Base-by-base conservation (phyloP, 2,329 filamentous ascomycete species). In the Ascosphaera aggregata region DNA sequence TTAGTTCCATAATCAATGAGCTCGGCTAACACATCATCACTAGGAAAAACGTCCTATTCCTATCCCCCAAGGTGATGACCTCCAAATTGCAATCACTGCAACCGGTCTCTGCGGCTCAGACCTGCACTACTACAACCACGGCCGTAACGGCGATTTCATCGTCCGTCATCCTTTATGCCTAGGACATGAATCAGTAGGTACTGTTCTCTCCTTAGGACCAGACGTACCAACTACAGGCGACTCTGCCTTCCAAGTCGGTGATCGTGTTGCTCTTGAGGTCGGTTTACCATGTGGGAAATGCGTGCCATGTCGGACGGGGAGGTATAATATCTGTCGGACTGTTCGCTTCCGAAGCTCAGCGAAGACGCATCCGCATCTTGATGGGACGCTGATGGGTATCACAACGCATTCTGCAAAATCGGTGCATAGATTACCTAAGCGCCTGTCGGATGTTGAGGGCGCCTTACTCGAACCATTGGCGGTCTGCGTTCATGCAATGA, bases 221-320 rank as follows among this genome's bases (percentile, higher is more conserved):
- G 62, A 61, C 9, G 76, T 82, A 4, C 71, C 61, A 34, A 15
- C 40, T n/a, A n/a, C n/a, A n/a, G n/a, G n/a, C n/a, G n/a, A n/a
- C 16, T 15, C 20, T 45, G 59, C 57, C 22, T 69, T 92, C 44
- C 61, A 69, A 47, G 53, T 66, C 9, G 85, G 85, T 42, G 85
- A 94, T 60, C 75, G 80, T 48, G 77, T 94, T 16, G 84, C 86
- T n/a, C 64, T 95, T 34, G 86, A 95, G 65, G 86, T 91, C 11
- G 86, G 86, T 38, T 69, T 80, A 39, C 81, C 84, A 1, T 95
- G 86, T 62, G 73, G 79, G 31, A 50, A 54, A 32, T 75, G 71
- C 49, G 54, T 60, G 17, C 56, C 66, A 39, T 75, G 71, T 49
- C 55, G 58, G 34, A 59, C 64, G 41, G 68, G 66, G 39, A 55